Conservation (phyloP, 495 filamentous ascomycete species). For the Aspergillus saccharolyticus region DNA sequence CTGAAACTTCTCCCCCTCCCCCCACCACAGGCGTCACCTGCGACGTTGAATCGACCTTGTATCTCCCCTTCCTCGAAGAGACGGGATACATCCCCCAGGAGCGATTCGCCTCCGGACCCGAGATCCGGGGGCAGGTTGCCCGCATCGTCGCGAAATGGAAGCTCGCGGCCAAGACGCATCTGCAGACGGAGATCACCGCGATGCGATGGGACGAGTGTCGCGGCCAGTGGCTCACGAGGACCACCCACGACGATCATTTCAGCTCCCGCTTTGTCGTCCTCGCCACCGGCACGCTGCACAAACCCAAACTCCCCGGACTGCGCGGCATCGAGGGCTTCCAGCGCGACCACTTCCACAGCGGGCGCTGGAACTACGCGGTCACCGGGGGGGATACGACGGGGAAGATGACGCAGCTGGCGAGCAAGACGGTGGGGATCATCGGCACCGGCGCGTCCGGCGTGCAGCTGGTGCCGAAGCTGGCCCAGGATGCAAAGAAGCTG, state of each 20-base stretch:
- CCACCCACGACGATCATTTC: not conserved
- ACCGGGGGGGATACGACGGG: constrained; percentile 38
- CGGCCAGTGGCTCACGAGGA: too few relatives aligned
- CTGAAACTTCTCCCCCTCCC: too few relatives aligned
- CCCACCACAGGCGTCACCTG: constrained; percentile 23
- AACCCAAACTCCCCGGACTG: constrained; percentile 23
- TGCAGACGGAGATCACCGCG: too few relatives aligned
- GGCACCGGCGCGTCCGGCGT: constrained; percentile 44
- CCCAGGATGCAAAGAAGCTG: constrained; percentile 22
- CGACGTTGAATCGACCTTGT: constrained; percentile 28
- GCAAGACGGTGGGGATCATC: constrained; percentile 43
- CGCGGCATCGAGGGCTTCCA: constrained; percentile 12
- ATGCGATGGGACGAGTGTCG: too few relatives aligned
- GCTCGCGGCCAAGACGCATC: too few relatives aligned
- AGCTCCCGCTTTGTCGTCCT: constrained; percentile 3
- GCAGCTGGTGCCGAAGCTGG: constrained; percentile 31
- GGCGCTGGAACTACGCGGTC: constrained; percentile 32
- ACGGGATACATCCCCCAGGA: constrained; percentile 51
- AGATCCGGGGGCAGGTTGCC: constrained; percentile 25
- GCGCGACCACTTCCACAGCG: constrained; percentile 31
- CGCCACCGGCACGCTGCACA: constrained; percentile 10
- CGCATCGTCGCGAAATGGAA: constrained; percentile 32
- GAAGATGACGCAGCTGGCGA: constrained; percentile 10
- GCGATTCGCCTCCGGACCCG: constrained; percentile 20
- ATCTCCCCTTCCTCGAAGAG: constrained; percentile 55